These are phyloP conservation scores for Colletotrichum musae DNA, from an alignment of 2,329 filamentous ascomycete species.

Conservation along the genomic window DNA sequence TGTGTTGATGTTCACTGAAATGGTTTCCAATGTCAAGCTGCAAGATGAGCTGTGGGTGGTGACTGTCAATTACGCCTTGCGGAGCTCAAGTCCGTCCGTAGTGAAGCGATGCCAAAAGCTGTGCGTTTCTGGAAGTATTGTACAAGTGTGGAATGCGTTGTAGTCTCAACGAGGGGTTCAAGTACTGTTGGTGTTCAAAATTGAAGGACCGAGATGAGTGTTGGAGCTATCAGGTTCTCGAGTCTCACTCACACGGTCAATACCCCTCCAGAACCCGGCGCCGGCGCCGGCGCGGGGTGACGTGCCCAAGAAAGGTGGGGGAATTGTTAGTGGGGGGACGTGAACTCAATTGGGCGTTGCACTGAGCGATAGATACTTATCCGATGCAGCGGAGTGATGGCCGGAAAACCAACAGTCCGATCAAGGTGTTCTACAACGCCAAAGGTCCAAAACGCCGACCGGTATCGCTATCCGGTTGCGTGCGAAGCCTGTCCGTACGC, in stretches of 20 bases:
- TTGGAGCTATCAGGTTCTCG: background rate
- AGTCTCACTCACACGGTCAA: background rate
- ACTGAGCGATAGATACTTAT: too few species aligned
- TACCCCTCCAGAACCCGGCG: slow-evolving; percentile 14
- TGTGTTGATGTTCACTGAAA: background rate
- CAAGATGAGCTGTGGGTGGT: background rate
- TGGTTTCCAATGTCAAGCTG: background rate
- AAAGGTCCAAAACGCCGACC: too few species aligned
- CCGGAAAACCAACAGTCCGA: too few species aligned
- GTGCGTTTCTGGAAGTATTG: background rate
- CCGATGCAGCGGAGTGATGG: too few species aligned
- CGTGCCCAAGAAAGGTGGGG: slow-evolving; percentile 28
- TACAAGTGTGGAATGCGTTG: background rate
- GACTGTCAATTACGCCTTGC: background rate
- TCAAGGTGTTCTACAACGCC: too few species aligned
- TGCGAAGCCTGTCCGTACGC: too few species aligned
- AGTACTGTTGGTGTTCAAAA: background rate
- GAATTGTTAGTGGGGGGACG: slow-evolving; percentile 13
- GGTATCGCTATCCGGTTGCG: too few species aligned
- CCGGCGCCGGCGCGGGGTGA: slow-evolving; percentile 31
- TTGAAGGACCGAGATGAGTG: background rate
- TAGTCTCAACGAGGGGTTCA: background rate
- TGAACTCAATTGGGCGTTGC: slow-evolving; percentile 19
- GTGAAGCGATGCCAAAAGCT: too few species aligned
- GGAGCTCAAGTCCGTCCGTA: too few species aligned